A percentile compares a stretch with the other conserved stretches of the same genome.
phyloP scores from a whole-genome alignment of 2,329 filamentous ascomycete species.

The Fusarium anthophilum region DNA sequence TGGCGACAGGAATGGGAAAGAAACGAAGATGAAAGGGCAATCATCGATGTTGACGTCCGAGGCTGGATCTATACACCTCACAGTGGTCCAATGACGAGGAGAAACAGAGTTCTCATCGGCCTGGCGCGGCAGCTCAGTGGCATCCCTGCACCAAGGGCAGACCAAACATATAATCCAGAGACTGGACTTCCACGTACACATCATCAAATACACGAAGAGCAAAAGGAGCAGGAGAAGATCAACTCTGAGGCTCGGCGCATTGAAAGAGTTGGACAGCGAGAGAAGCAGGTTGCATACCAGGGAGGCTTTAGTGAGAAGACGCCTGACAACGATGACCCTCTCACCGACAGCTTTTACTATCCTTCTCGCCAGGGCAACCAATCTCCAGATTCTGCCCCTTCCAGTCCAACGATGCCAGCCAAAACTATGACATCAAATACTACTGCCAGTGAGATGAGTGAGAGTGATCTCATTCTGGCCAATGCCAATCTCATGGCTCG shows the following conservation, averaged over 20 bases:
- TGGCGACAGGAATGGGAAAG: conserved; percentile 83
- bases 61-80: conserved; percentile 96
- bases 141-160: conserved; percentile 72
- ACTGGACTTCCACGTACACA: conserved; percentile 33
- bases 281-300: conserved; percentile 74
- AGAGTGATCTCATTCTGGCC: conserved; percentile 79
- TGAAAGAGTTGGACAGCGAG: conserved; percentile 73
- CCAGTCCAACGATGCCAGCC: conserved; percentile 54
- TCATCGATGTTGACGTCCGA: conserved; percentile 93
- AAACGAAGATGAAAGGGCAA: conserved; percentile 81
- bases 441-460: conserved; percentile 69
- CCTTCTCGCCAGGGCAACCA: conserved; percentile 46
- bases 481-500: conserved; percentile 90
- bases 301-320: conserved; percentile 79
- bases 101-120: conserved; percentile 86
- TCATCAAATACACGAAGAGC: conserved; percentile 54
- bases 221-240: conserved; percentile 71
- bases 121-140: conserved; percentile 89
- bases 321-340: conserved; percentile 53
- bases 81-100: conserved; percentile 82
- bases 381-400: conserved; percentile 52
- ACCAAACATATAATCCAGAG: conserved; percentile 42
- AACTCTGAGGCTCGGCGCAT: conserved; percentile 81
- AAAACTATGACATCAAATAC: conserved; percentile 45
- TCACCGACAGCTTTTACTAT: conserved; percentile 46